Conservation (phyloP, 371 early-diverging fungal genomes). For the Apophysomyces variabilis region DNA sequence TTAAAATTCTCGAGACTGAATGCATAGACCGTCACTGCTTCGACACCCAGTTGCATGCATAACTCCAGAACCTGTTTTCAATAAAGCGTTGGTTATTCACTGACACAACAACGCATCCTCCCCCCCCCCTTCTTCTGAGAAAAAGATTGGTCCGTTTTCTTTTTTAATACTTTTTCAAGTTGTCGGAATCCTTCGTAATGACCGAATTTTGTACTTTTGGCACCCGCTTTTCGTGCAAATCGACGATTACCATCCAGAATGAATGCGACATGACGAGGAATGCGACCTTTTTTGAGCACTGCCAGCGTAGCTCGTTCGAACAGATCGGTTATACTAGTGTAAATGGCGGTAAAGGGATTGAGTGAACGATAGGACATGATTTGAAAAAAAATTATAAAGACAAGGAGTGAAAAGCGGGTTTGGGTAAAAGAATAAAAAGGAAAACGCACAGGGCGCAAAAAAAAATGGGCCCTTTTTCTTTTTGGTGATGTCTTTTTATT, state of each 20-base stretch:
- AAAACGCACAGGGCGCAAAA: constrained; percentile 11
- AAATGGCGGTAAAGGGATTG: not conserved
- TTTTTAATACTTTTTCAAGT: constrained; percentile 67
- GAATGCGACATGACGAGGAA: constrained; percentile 96
- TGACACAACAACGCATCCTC: too few species aligned
- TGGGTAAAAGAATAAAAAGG: not conserved
- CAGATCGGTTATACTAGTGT: not conserved
- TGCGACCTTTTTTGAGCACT: constrained; percentile 71
- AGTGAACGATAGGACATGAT: not conserved
- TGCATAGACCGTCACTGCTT: constrained; percentile 95
- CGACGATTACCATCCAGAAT: constrained; percentile 99
- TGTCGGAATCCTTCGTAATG: constrained; percentile 85
- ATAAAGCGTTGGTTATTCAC: not conserved
- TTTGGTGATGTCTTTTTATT: not conserved
- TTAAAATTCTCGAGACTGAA: constrained; percentile 98
- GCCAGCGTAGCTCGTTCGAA: constrained; percentile 39
- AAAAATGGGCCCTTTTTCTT: not conserved
- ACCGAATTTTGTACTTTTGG: constrained; percentile 59
- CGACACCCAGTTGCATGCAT: constrained; percentile 86
- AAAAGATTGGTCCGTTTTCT: not conserved
- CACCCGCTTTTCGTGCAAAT: constrained; percentile 74
- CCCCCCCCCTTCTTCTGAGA: not conserved
- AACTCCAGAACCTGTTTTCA: constrained; percentile 76
- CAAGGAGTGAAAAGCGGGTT: not conserved
- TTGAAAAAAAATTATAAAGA: not conserved